These are phyloP conservation scores for Dactylis glomerata DNA, from an alignment of 176 grass and related monocot genomes.

Conservation along the genomic window DNA sequence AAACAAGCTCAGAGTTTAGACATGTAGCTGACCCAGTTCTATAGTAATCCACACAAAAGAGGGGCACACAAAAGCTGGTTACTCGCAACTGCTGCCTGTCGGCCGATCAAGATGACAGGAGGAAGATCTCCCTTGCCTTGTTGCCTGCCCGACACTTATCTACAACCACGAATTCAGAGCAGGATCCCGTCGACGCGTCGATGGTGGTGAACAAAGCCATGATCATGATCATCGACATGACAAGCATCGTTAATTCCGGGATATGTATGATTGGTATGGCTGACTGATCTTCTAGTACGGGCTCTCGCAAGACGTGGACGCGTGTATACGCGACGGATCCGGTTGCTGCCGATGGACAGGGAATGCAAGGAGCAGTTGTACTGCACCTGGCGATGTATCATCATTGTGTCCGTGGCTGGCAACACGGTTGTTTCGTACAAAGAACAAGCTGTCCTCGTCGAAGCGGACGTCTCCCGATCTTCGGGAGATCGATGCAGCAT, in stretches of 20 bases:
- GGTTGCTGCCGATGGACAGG: not conserved
- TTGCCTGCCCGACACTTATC: not conserved
- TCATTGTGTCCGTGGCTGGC: not conserved
- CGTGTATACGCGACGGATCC: not conserved
- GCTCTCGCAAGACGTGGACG: not conserved
- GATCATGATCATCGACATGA: not conserved
- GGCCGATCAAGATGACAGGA: not conserved
- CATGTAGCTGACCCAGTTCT: not conserved
- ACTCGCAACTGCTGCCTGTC: not conserved
- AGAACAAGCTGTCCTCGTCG: not conserved
- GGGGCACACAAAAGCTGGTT: not conserved
- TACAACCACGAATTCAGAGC: not conserved
- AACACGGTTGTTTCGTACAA: no score
- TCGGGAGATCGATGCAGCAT: not conserved
- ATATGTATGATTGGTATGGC: not conserved
- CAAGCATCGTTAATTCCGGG: not conserved
- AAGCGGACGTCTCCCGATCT: not conserved
- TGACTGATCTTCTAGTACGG: not conserved
- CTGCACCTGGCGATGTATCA: not conserved
- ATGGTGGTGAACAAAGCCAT: not conserved
- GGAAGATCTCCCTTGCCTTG: not conserved
- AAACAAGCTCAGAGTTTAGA: not conserved
- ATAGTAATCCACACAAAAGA: not conserved
- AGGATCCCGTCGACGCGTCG: not conserved
- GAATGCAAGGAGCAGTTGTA: not conserved